Evolutionary conservation across 495 filamentous ascomycete species (phyloP), one percentile per base, ranked within the genome.

Genomic region (Penicillium robsamsonii): DNA sequence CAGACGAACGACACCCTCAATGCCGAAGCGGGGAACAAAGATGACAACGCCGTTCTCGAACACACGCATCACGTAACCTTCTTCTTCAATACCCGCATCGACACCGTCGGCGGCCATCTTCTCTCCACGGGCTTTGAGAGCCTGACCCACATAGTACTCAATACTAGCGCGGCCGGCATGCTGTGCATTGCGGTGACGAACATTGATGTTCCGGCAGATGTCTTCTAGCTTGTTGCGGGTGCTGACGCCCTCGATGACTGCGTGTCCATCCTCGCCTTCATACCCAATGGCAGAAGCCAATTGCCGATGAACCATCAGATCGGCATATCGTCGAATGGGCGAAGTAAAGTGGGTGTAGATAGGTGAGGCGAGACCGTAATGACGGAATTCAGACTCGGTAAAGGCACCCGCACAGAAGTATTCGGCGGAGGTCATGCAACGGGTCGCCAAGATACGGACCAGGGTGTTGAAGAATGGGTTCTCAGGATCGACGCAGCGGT

Each of bases 261-360:
- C 79, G 13, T 71, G 72, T 46, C 75, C 74, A 49, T 76, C 72
- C 57, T 78, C 73, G 29, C 75, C 75, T 73, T 96, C 92, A 76
- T 96, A 96, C 35, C 85, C 88, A 66, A 98, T 97, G 9, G 95
- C 93, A 3, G 92, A 91, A 4, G 94, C 92, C 45, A 98, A 87
- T 73, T 97, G 94, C 20, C 94, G 84, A 69, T 98, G 94, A 3
- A 90, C 94, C 35, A 94, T 82, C 1, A 98, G 80, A 75, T 98
- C 94, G 12, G 95, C 93, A 68, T 98, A 98, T 12, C 95, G 90
- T 30, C 94, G 87, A 69, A 98, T 98, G 8, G 94, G 95, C 5
- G 89, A 93, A 3, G 94, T 98, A 77, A 98, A 98, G 72, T 97
- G 94, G 1, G 94, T 98, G 77, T 98, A 98, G 67, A 98, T 98